Evolutionary conservation across 2,329 filamentous ascomycete species (phyloP), one percentile per base, ranked within the genome.

Genomic region (Plectosphaerella sp.): DNA sequence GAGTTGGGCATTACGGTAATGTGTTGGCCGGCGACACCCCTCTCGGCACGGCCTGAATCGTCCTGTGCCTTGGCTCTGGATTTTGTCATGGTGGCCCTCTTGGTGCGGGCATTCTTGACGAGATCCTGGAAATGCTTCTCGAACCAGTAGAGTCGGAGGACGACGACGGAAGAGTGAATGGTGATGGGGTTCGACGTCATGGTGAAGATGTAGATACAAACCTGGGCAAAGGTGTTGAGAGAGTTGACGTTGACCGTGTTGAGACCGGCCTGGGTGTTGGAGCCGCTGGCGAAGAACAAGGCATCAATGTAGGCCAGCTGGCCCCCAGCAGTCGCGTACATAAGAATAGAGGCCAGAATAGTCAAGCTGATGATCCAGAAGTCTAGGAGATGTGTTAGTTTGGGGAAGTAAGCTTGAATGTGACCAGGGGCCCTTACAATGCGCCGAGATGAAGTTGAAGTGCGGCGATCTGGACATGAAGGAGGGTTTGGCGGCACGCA

Each of bases 131-230:
- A 97, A 8, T 92, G 84, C 69, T 95, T 96, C 70, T 99, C 92
- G 66, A 99, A 99, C 93, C 93, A 99, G 71, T 96, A 97, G 2
- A 99, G 76, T 24, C 94, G 88, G 14, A 97, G 79, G 61, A 96
- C 93, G 8, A 99, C 94, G 45, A 99, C 91, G 45, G 83, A 88
- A 2, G 88, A 83, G 64, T 96, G 85, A 61, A 96, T 86, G 46
- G 88, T 86, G 55, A 96, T 94, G 0, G 91, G 91, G 48, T 91
- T 96, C 24, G 87, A 84, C 12, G 90, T 61, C 76, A 91, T 86
- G 4, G 87, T 76, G 41, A 89, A 76, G 7, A 91, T 62, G 61
- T 87, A 91, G 24, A 95, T 72, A 48, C 88, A 77, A 42, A 89
- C 67, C 70, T 94, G 88, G 65, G 90, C 87, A 56, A 87, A 89